phyloP scores from a whole-genome alignment of 2,329 filamentous ascomycete species.

The Hortaea werneckii region DNA sequence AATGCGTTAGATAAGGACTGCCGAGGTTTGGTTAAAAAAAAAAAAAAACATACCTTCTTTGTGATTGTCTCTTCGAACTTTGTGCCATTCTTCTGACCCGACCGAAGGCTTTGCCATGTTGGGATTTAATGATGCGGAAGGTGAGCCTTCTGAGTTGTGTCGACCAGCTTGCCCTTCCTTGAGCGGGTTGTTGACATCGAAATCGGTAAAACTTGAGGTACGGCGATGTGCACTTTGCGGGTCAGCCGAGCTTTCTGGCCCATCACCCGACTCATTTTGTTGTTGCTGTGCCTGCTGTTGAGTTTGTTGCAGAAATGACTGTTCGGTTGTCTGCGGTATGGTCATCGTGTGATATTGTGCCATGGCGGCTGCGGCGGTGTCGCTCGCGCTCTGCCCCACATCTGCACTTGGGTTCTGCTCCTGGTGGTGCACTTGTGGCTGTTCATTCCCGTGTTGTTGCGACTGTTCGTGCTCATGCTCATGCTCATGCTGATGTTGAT shows the following conservation, averaged over 20 bases:
- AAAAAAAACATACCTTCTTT: conserved; percentile 67
- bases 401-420: not conserved
- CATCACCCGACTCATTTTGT: conserved; percentile 9
- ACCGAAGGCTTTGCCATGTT: conserved; percentile 43
- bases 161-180: not conserved
- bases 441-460: conserved; percentile 5
- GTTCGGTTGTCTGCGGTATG: conserved; percentile 45
- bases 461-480: conserved; percentile 6
- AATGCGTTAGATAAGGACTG: not conserved
- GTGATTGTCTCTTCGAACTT: conserved; percentile 92
- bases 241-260: conserved; percentile 12
- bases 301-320: conserved; percentile 31
- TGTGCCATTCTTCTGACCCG: conserved; percentile 97
- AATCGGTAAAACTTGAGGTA: conserved; percentile 5
- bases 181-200: not conserved
- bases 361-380: conserved; percentile 50
- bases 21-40: not conserved
- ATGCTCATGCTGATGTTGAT: conserved; percentile 6
- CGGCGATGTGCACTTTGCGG: conserved; percentile 9
- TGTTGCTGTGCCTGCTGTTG: conserved; percentile 4
- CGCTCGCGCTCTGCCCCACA: conserved; percentile 40
- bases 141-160: conserved; percentile 3
- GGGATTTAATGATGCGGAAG: not conserved
- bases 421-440: conserved; percentile 1
- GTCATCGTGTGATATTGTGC: conserved; percentile 45